A percentile compares a stretch with the other conserved stretches of the same genome.
Conservation (phyloP, 176 grass and related monocot genomes). For the Cenchrus americanus region DNA sequence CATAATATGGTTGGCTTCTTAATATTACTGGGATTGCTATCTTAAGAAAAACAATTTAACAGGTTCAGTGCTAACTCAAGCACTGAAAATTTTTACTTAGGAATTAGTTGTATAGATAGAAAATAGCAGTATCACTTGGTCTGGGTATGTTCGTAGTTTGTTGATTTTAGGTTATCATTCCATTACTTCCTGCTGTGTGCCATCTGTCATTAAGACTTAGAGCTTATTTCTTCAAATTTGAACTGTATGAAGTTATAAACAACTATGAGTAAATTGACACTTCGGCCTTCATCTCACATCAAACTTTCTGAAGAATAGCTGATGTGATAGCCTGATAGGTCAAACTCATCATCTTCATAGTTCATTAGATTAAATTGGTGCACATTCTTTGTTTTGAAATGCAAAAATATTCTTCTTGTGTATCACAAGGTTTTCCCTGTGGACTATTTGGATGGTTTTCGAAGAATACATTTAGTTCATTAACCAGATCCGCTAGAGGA, state of each 20-base stretch:
- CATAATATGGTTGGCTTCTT: not conserved
- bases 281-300: not conserved
- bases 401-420: constrained; percentile 5
- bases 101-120: not conserved
- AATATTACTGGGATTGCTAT: not conserved
- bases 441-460: not conserved
- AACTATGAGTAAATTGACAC: not conserved
- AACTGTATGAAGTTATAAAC: not conserved
- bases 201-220: not conserved
- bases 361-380: constrained; percentile 12
- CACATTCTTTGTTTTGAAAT: not conserved
- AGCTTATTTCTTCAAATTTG: not conserved
- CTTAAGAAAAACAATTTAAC: not conserved
- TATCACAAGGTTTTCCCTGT: not conserved
- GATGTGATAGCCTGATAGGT: constrained; percentile 20
- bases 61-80: not conserved
- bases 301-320: not conserved
- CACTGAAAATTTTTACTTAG: not conserved
- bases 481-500: not conserved
- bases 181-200: not conserved
- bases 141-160: not conserved
- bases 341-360: not conserved
- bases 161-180: not conserved
- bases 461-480: not conserved
- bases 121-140: not conserved